Base-by-base conservation (phyloP, 2,329 filamentous ascomycete genomes). In the Apiospora marii region DNA sequence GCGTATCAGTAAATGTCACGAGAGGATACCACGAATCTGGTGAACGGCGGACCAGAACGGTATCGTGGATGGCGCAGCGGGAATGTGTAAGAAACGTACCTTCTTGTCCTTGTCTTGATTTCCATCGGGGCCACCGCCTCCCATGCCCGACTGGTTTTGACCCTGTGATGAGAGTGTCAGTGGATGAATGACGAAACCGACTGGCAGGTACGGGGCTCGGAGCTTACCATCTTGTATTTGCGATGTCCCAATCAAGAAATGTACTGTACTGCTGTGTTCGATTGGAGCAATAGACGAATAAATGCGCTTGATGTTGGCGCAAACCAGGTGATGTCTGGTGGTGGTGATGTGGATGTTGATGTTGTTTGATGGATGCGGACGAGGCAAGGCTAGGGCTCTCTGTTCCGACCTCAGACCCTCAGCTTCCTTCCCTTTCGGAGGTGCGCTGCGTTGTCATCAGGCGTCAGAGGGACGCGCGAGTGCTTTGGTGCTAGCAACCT, bases 101-200 rank as follows among this genome's bases (percentile, higher is more conserved):
- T 98, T 98, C 90, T 98, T 98, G 81, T 97, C 95, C 86, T 95
- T 95, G 22, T 94, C 93, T 78, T 96, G 92, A 76, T 92, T 93
- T 76, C 92, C 92, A 81, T 96, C 94, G 74, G 91, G 90, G 74
- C 90, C 91, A 74, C 88, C 90, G 72, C 91, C 92, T 79, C 94
- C 94, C 86, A 97, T 93, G 81, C 94, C 94, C 83, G 95, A 98
- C 84, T 97, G 93, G 78, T 92, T 92, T 85, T 94, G 92, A 88
- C 93, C 93, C 93, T 95, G 58, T 51, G n/a, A 27, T 5, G 37
- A 51, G 68, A 41, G 30, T 70, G 68, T 70, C 48, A 70, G 68
- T 51, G 10, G 19, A 49, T 49, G 68, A 37, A 53, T 53, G 68
- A 41, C 46, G 48, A 58, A 41, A 58, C 41, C 43, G 67, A 68